Evolutionary conservation across 163 green algal species (phyloP).

Genomic region (Scenedesmus sp.): DNA sequence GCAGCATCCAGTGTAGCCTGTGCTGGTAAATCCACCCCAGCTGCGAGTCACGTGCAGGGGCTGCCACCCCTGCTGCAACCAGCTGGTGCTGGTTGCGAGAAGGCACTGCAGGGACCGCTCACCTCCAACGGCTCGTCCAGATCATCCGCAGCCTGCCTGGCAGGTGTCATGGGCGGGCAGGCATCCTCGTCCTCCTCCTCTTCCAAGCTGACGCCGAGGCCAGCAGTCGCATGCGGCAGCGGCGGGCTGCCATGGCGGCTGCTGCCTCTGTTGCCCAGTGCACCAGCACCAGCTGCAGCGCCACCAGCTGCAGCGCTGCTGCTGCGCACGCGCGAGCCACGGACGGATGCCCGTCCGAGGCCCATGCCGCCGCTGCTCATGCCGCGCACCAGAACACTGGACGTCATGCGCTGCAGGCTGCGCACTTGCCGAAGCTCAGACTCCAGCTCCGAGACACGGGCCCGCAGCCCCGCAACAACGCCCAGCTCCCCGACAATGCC

Average conservation of each 20-base stretch:
- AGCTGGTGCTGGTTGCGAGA: background rate
- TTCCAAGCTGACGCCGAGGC: conserved; percentile 26
- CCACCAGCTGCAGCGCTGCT: background rate
- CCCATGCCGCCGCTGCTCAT: conserved; percentile 27
- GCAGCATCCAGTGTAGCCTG: background rate
- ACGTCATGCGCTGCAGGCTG: conserved; percentile 53
- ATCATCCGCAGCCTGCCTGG: conserved; percentile 11
- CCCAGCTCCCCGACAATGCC: conserved; percentile 18
- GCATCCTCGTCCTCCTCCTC: conserved; percentile 18
- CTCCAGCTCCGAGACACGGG: conserved; percentile 65
- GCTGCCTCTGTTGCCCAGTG: background rate
- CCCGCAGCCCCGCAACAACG: conserved; percentile 63
- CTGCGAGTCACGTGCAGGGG: background rate
- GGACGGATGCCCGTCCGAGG: background rate
- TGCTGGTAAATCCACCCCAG: background rate
- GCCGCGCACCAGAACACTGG: conserved; percentile 23
- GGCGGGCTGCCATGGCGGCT: background rate
- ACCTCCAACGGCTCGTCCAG: conserved; percentile 45
- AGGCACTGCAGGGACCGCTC: background rate
- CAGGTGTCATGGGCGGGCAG: conserved; percentile 26
- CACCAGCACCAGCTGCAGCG: background rate
- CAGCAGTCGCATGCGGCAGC: conserved; percentile 1
- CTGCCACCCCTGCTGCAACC: background rate
- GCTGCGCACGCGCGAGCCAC: background rate
- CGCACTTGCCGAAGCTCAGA: conserved; percentile 56